Percentiles rank a stretch among this genome's conserved stretches.
Evolutionary conservation across 768 basidiomycete genomes (phyloP).

Genomic region (Rubroboletus pulcherrimus): DNA sequence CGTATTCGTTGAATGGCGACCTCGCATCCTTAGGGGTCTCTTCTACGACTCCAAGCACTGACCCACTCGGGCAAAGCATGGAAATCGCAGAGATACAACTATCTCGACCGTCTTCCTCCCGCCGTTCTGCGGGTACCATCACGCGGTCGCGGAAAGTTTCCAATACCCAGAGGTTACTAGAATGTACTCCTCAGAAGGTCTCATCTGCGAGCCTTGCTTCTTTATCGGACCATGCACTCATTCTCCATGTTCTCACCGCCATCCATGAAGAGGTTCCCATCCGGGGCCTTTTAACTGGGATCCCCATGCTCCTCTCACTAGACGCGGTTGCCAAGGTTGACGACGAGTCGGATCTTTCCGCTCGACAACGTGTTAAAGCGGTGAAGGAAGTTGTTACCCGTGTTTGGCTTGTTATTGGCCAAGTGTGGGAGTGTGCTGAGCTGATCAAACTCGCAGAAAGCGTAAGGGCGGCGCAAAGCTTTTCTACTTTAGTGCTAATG

Average conservation of each 20-base stretch:
- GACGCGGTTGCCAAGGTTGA: slow-evolving; percentile 48
- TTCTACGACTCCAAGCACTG: slow-evolving; percentile 33
- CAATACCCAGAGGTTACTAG: slow-evolving; percentile 49
- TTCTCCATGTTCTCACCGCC: slow-evolving; percentile 61
- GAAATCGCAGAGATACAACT: slow-evolving; percentile 22
- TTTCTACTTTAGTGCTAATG: slow-evolving; percentile 17
- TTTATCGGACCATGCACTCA: slow-evolving; percentile 69
- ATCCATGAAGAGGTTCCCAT: slow-evolving; percentile 73
- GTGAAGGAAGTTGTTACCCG: slow-evolving; percentile 62
- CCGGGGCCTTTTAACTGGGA: slow-evolving; percentile 67
- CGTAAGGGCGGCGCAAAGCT: slow-evolving; percentile 37
- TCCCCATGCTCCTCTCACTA: slow-evolving; percentile 84
- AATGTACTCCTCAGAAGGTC: slow-evolving; percentile 42
- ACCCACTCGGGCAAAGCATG: slow-evolving; percentile 20
- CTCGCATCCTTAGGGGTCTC: slow-evolving; percentile 26
- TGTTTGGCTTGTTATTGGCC: slow-evolving; percentile 67
- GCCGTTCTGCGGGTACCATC: slow-evolving; percentile 46
- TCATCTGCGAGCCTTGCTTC: slow-evolving; percentile 51
- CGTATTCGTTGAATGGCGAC: slow-evolving; percentile 34
- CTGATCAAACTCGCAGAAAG: slow-evolving; percentile 52
- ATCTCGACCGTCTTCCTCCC: slow-evolving; percentile 36
- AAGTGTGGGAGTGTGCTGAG: slow-evolving; percentile 61
- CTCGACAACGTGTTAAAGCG: slow-evolving; percentile 43
- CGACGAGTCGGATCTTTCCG: slow-evolving; percentile 37
- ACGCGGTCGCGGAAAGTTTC: slow-evolving; percentile 58